Percentiles rank a stretch among this genome's conserved stretches.
Conservation (phyloP, 148 eudicot genomes). For the Rhododendron griersonianum region DNA sequence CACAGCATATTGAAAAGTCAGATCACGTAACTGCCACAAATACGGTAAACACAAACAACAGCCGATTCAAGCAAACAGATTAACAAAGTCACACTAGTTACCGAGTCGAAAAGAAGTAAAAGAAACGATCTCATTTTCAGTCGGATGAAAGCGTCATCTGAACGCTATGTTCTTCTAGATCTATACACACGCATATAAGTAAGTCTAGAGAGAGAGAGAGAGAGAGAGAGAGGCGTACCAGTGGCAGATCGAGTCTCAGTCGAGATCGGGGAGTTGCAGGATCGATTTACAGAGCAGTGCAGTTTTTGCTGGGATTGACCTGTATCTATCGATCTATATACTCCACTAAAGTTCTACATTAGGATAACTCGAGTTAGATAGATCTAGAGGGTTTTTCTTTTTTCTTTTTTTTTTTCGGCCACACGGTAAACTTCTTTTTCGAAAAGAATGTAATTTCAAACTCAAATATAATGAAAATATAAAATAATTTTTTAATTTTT, state of each 20-base stretch:
- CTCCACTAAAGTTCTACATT: neutral
- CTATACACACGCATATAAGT: neutral
- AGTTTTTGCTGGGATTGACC: neutral
- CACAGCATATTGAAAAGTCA: neutral
- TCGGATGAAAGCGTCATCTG: neutral
- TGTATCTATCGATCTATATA: neutral
- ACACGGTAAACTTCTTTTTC: too few relatives aligned
- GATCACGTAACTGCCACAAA: neutral
- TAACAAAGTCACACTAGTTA: neutral
- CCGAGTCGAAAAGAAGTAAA: neutral
- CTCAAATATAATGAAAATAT: too few relatives aligned
- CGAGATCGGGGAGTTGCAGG: neutral
- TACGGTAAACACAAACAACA: neutral
- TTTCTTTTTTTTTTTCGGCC: too few relatives aligned
- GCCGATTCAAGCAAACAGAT: neutral
- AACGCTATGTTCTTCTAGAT: neutral
- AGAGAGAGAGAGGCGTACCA: conserved; percentile 1
- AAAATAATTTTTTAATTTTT: too few relatives aligned
- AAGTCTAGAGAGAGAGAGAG: neutral
- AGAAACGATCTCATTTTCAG: neutral
- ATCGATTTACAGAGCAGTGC: neutral
- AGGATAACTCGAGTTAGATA: neutral
- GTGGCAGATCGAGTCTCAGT: neutral
- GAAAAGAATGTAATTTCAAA: too few relatives aligned
- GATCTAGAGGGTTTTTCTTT: neutral